Evolutionary conservation across 257 asterid genomes (phyloP).

Genomic region (Penstemon davidsonii): DNA sequence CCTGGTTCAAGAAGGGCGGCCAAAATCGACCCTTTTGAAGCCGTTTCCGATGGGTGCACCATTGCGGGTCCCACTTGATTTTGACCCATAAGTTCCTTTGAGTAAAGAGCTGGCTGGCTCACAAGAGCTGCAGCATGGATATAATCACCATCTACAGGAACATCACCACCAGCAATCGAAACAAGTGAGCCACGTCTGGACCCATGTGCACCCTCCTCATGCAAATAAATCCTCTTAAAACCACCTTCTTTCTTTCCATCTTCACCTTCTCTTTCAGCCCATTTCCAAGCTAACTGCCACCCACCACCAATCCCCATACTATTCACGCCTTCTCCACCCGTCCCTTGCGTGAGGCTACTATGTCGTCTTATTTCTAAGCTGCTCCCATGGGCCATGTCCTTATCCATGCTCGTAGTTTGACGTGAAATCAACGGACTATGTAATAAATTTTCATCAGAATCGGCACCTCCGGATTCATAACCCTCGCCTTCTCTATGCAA

Average conservation of each 20-base stretch:
- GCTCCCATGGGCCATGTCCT: conserved; percentile 53
- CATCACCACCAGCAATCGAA: conserved; percentile 55
- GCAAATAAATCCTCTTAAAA: conserved; percentile 68
- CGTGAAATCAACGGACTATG: conserved; percentile 77
- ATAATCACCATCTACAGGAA: conserved; percentile 47
- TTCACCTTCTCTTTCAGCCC: conserved; percentile 65
- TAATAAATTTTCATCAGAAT: conserved; percentile 49
- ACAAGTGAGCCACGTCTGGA: conserved; percentile 69
- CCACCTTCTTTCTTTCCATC: conserved; percentile 68
- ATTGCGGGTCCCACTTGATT: conserved; percentile 65
- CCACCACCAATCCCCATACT: conserved; percentile 82
- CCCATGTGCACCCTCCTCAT: conserved; percentile 52
- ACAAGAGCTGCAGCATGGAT: conserved; percentile 76
- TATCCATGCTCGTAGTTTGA: conserved; percentile 60
- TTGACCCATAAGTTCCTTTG: conserved; percentile 53
- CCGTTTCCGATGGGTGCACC: conserved; percentile 61
- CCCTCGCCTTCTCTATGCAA: conserved; percentile 60
- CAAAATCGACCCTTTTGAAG: conserved; percentile 42
- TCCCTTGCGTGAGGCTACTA: conserved; percentile 52
- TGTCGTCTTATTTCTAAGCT: conserved; percentile 45
- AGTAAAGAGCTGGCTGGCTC: conserved; percentile 71
- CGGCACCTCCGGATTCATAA: conserved; percentile 39
- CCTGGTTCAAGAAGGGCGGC: conserved; percentile 82
- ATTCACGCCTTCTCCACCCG: conserved; percentile 43
- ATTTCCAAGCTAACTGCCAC: conserved; percentile 86